A percentile compares a stretch with the other conserved stretches of the same genome.
Conservation (phyloP, 1,284 basidiomycete genomes). For the Gymnopus androsaceus region DNA sequence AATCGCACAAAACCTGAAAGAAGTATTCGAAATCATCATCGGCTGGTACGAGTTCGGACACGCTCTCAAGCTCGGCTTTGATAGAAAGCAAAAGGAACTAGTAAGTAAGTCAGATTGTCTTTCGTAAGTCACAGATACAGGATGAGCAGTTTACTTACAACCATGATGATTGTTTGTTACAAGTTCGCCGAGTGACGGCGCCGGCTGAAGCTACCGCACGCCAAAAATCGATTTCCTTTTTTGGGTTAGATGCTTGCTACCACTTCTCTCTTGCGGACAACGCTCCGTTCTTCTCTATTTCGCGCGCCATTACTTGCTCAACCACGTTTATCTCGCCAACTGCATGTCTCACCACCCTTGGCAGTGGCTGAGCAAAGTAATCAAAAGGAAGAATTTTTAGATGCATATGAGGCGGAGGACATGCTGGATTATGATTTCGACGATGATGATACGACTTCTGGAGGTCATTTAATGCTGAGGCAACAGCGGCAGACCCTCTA, state of each 20-base stretch:
- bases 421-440: constrained; percentile 44
- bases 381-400: constrained; percentile 38
- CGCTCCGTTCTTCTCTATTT: neutral
- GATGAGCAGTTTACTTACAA: constrained; percentile 36
- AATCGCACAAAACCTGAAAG: constrained; percentile 56
- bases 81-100: constrained; percentile 64
- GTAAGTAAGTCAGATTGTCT: neutral
- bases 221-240: neutral
- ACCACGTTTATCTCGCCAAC: constrained; percentile 14
- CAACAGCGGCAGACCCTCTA: constrained; percentile 71
- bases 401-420: constrained; percentile 38
- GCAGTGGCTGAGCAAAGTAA: constrained; percentile 32
- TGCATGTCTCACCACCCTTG: constrained; percentile 30
- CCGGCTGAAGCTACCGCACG: constrained; percentile 43
- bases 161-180: no score
- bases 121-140: no score
- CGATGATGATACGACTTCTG: constrained; percentile 64
- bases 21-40: constrained; percentile 73
- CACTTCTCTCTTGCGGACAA: neutral
- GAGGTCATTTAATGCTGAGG: constrained; percentile 68
- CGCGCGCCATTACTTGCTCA: neutral
- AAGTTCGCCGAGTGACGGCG: no score
- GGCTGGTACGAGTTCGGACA: constrained; percentile 66
- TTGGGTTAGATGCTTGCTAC: constrained; percentile 9
- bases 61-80: constrained; percentile 77